A percentile compares a stretch with the other conserved stretches of the same genome.
phyloP scores from a whole-genome alignment of 176 grass and related monocot genomes.

The Musa beccarii region DNA sequence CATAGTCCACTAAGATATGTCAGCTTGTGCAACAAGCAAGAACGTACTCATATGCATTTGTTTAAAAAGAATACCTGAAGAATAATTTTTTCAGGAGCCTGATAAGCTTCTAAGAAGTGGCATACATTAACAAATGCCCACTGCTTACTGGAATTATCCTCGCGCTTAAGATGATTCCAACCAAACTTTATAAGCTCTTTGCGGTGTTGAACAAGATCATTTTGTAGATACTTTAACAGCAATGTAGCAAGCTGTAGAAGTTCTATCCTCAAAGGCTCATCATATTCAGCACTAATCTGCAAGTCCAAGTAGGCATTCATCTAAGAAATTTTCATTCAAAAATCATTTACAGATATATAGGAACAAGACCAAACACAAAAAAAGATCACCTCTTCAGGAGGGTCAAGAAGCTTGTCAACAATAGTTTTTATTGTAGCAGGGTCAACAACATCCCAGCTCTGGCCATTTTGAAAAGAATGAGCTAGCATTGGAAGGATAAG shows the following conservation, averaged over 20 bases:
- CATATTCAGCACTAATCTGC: slow-evolving; percentile 91
- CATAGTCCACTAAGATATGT: too few relatives aligned
- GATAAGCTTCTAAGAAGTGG: slow-evolving; percentile 96
- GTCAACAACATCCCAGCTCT: slow-evolving; percentile 98
- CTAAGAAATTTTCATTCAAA: neutral
- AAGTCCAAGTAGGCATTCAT: slow-evolving; percentile 18
- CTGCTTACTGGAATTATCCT: slow-evolving; percentile 99
- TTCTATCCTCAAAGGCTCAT: slow-evolving; percentile 95
- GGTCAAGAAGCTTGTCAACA: slow-evolving; percentile 96
- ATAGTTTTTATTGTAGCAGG: slow-evolving; percentile 80
- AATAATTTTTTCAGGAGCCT: slow-evolving; percentile 98
- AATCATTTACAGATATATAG: neutral
- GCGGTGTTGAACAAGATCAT: slow-evolving; percentile 84
- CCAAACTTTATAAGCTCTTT: slow-evolving; percentile 99
- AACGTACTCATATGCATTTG: neutral
- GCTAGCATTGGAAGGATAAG: slow-evolving; percentile 98
- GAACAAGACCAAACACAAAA: slow-evolving; percentile 2
- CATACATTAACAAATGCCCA: slow-evolving; percentile 99
- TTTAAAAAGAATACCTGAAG: slow-evolving; percentile 51
- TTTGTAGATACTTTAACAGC: slow-evolving; percentile 95
- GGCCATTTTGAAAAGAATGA: slow-evolving; percentile 93
- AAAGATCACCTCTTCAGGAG: slow-evolving; percentile 81
- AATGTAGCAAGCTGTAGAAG: slow-evolving; percentile 94
- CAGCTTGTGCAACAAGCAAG: neutral
- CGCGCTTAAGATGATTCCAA: slow-evolving; percentile 99